Base-by-base conservation (phyloP, 2,329 filamentous ascomycete genomes). In the Penicillium sp. region DNA sequence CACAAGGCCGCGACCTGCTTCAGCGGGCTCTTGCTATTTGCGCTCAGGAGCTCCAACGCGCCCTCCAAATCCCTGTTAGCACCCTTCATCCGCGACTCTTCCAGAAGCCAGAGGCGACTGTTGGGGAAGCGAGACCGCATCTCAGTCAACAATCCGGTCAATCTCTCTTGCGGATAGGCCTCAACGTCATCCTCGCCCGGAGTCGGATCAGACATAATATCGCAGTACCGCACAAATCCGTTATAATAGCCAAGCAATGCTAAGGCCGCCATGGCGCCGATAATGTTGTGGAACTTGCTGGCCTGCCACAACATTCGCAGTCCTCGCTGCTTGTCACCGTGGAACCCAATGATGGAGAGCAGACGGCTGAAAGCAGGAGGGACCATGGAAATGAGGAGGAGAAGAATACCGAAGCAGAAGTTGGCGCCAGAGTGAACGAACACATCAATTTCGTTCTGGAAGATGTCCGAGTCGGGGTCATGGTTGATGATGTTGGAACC, bases 351-450 rank as follows among this genome's bases (percentile, higher is more conserved):
- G 43, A 98, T 89, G 59, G 89, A 91, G 4, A 98, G 82, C 1
- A 99, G 84, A 56, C 87, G 89, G n/a, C 86, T 89, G 74, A 98
- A 96, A 0, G 93, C 87, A 0, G 95, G 95, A 0, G 95, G 96
- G 0, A 98, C 87, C 79, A 98, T 89, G 13, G 92, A 96, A n/a
- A 98, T 87, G 55, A 98, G 82, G 1, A 98, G 82, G 14, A 96
- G 83, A 1, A 98, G 79, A 35, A 96, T 84, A 3, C 95, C 95
- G 69, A 93, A 97, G 75, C 92, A 96, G 75, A 97, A 89, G 71
- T 90, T 95, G 5, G 88, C 86, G 10, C 92, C 94, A 0, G 91
- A 93, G 73, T 96, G 92, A 39, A 97, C 88, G 72, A 97, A 99
- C 22, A 89, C 78, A 73, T 98, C 94, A 18, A 94, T 85, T 0